These are phyloP conservation scores for Vaccinium corymbosum DNA, from an alignment of 148 eudicot species.

Conservation along the genomic window DNA sequence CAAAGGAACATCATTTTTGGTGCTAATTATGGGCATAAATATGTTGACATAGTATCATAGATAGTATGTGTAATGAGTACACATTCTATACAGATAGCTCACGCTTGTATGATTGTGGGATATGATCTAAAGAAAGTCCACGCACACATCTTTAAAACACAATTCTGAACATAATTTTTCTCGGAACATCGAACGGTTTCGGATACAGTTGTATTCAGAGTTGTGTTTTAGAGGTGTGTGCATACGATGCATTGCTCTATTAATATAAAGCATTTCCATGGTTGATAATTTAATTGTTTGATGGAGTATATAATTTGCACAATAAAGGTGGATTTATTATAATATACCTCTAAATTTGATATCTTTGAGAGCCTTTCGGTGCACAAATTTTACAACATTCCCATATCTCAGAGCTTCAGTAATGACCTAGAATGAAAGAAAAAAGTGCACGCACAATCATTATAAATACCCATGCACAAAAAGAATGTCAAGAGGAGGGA, in stretches of 20 bases:
- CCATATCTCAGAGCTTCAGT: conserved; percentile 65
- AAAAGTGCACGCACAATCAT: background rate
- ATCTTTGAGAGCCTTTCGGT: conserved; percentile 55
- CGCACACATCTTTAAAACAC: too few relatives aligned
- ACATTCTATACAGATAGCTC: conserved; percentile 18
- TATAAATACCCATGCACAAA: background rate
- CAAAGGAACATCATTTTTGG: background rate
- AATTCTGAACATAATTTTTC: too few relatives aligned
- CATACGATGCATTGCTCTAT: too few relatives aligned
- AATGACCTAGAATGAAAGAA: conserved; percentile 36
- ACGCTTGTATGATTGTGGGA: conserved; percentile 20
- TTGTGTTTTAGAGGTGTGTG: too few relatives aligned
- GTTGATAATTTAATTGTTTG: too few relatives aligned
- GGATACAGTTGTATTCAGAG: too few relatives aligned
- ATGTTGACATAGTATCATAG: background rate
- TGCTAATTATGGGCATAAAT: background rate
- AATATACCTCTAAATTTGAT: conserved; percentile 45
- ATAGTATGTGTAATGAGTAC: background rate
- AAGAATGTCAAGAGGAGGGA: background rate
- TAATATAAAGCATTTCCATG: too few relatives aligned
- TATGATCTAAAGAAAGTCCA: too few relatives aligned
- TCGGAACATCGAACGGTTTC: too few relatives aligned
- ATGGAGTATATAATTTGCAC: background rate
- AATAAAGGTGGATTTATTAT: background rate
- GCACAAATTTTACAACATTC: conserved; percentile 60